A percentile compares a stretch with the other conserved stretches of the same genome.
These are phyloP conservation scores for Neonectria neomacrospora DNA, from an alignment of 2,329 filamentous ascomycete species.

Conservation along the genomic window DNA sequence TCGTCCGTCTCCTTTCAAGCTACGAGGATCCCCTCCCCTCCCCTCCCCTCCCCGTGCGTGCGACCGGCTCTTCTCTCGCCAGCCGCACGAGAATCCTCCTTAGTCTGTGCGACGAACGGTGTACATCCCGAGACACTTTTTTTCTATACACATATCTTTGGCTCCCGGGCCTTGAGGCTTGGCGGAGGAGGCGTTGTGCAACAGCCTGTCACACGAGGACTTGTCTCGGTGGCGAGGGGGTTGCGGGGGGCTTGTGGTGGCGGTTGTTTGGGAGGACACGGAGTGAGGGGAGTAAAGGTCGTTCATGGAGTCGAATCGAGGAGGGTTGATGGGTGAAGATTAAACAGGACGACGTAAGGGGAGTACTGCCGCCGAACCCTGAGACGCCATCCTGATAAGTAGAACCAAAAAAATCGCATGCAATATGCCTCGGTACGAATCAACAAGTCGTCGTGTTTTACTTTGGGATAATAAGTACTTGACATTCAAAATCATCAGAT, in stretches of 20 bases:
- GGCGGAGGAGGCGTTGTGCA: background rate
- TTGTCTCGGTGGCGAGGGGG: background rate
- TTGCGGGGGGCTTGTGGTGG: background rate
- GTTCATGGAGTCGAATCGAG: background rate
- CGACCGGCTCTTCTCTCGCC: background rate
- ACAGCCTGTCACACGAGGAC: background rate
- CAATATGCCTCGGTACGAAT: too few relatives aligned
- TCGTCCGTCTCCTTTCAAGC: too few relatives aligned
- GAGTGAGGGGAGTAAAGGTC: background rate
- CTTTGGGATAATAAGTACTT: background rate
- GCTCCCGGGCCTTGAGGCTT: background rate
- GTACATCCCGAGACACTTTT: constrained; percentile 1
- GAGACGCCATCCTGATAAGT: background rate
- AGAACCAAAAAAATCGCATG: background rate
- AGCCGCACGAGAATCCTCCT: background rate
- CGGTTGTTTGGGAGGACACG: background rate
- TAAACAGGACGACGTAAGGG: background rate
- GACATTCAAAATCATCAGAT: background rate
- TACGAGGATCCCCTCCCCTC: too few relatives aligned
- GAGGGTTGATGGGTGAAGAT: background rate
- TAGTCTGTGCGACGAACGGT: background rate
- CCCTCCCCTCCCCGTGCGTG: background rate
- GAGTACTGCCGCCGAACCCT: background rate
- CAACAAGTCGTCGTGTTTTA: background rate
- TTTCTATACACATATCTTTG: background rate